Evolutionary conservation across 2,329 filamentous ascomycete species (phyloP), one percentile per base, ranked within the genome.

Genomic region (Scedosporium minutisporum): DNA sequence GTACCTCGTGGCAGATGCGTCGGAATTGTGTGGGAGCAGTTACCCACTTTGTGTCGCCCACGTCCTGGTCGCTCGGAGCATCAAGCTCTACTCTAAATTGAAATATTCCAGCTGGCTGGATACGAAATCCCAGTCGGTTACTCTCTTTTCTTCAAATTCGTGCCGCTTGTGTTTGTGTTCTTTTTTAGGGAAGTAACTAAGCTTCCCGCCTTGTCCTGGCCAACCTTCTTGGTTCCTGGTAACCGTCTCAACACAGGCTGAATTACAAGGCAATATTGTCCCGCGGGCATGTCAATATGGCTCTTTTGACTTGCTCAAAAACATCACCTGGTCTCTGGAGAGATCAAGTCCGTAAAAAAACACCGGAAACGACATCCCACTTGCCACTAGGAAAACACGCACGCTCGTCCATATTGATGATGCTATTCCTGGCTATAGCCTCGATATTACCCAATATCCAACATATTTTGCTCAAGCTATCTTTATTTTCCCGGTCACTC

Each of bases 221-320:
- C 51, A 25, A 23, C 12, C 51, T 55, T 38, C 63, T 66, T 65
- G 66, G 66, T 66, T 66, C 66, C 65, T 67, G 67, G 67, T 61
- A 66, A 64, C 64, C 64, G 63, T 59, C 58, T 12, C 53, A 55
- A 44, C 66, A 66, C 62, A 68, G 67, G 66, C 67, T 69, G 66
- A 69, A 67, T 66, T 29, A 38, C 62, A n/a, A 3, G 18, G 60
- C 65, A 69, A 67, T 68, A 60, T 67, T 62, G 63, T 57, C 61
- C 58, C 64, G 65, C 62, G 33, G 6, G 42, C 44, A 29, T 21
- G 21, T 21, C 60, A 65, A 68, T 67, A 63, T 65, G 63, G 63
- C 46, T 64, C 57, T 63, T 64, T 64, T 29, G 21, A 57, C 51
- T 42, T 23, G 23, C 27, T 57, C 23, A 33, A 57, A 55, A 57